A percentile compares a stretch with the other conserved stretches of the same genome.
phyloP scores from a whole-genome alignment of 1,284 basidiomycete genomes.

The Malassezia arunalokei region DNA sequence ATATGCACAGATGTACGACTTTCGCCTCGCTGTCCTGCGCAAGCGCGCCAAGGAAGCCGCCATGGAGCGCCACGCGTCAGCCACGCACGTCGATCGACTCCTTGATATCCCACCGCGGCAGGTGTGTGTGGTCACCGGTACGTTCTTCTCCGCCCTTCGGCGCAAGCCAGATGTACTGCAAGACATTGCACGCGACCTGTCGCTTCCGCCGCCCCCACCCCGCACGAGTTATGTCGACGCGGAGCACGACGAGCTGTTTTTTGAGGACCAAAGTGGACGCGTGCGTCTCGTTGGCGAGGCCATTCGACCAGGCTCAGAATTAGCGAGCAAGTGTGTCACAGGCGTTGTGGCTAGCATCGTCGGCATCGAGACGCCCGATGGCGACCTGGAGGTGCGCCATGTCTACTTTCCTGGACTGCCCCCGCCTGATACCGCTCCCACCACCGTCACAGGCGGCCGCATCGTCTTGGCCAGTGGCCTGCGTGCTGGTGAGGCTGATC shows the following conservation, averaged over 20 bases:
- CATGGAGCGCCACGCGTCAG: slow-evolving; percentile 14
- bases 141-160: slow-evolving; percentile 94
- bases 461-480: slow-evolving; percentile 43
- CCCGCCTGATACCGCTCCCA: not conserved
- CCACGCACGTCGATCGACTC: slow-evolving; percentile 59
- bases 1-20: slow-evolving; percentile 43
- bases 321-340: slow-evolving; percentile 22
- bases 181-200: slow-evolving; percentile 82
- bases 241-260: slow-evolving; percentile 64
- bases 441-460: not conserved
- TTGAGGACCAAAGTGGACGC: slow-evolving; percentile 90
- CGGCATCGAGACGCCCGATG: slow-evolving; percentile 72
- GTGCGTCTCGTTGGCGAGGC: slow-evolving; percentile 69
- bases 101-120: slow-evolving; percentile 74
- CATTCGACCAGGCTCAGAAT: slow-evolving; percentile 10
- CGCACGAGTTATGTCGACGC: slow-evolving; percentile 51
- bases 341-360: slow-evolving; percentile 71
- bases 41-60: slow-evolving; percentile 16
- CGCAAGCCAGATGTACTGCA: slow-evolving; percentile 93
- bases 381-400: slow-evolving; percentile 91
- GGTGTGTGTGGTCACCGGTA: slow-evolving; percentile 81
- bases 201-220: slow-evolving; percentile 64
- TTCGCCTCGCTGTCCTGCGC: slow-evolving; percentile 37
- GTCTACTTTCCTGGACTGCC: slow-evolving; percentile 61
- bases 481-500: slow-evolving; percentile 49